phyloP scores from a whole-genome alignment of 768 basidiomycete species.

The Lentinula aciculospora region DNA sequence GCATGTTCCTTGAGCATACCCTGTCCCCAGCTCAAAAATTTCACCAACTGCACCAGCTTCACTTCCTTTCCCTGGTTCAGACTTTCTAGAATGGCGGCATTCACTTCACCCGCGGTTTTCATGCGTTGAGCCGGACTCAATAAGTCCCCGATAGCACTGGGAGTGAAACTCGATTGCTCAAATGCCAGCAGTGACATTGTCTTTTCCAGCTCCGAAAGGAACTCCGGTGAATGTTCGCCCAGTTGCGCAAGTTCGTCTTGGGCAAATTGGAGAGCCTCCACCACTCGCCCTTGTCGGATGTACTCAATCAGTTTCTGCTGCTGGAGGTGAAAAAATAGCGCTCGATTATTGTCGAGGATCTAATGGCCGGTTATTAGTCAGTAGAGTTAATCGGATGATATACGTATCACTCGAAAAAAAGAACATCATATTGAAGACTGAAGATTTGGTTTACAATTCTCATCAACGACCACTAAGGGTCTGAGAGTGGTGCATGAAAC shows the following conservation, averaged over 20 bases:
- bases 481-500: slow-evolving; percentile 99
- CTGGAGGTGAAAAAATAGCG: slow-evolving; percentile 91
- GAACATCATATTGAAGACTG: slow-evolving; percentile 92
- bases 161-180: slow-evolving; percentile 55
- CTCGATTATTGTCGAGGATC: slow-evolving; percentile 96
- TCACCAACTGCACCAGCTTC: slow-evolving; percentile 77
- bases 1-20: slow-evolving; percentile 67
- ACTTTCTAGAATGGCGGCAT: slow-evolving; percentile 90
- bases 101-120: slow-evolving; percentile 95
- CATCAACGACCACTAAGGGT: slow-evolving; percentile 77
- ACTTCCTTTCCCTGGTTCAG: slow-evolving; percentile 91
- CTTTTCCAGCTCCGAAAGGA: slow-evolving; percentile 84
- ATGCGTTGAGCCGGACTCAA: slow-evolving; percentile 83
- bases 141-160: slow-evolving; percentile 68
- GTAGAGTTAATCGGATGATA: slow-evolving; percentile 9
- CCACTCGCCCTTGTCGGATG: slow-evolving; percentile 76
- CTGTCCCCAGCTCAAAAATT: slow-evolving; percentile 88
- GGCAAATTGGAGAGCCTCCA: slow-evolving; percentile 84
- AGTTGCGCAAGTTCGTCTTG: slow-evolving; percentile 92
- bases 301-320: slow-evolving; percentile 95
- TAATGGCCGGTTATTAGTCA: slow-evolving; percentile 29
- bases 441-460: slow-evolving; percentile 75
- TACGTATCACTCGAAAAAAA: background rate
- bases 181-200: slow-evolving; percentile 93
- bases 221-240: slow-evolving; percentile 92